These are phyloP conservation scores for Raffaelea ambrosiae DNA, from an alignment of 2,329 filamentous ascomycete species.

Conservation along the genomic window DNA sequence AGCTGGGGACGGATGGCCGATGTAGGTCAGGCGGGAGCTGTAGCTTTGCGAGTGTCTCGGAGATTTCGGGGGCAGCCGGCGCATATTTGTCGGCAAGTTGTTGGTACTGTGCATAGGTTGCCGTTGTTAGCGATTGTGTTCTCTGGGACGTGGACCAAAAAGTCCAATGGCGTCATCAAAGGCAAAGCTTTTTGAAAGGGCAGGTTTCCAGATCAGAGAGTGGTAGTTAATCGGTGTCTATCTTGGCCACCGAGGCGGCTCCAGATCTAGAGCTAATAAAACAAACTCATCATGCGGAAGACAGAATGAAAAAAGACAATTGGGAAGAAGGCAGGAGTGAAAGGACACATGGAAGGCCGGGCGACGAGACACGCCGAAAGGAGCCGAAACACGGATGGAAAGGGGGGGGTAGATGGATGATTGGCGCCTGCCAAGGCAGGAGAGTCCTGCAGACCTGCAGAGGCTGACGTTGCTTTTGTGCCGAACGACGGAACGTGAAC, in stretches of 20 bases:
- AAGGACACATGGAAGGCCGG: not conserved
- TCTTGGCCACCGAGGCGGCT: constrained; percentile 55
- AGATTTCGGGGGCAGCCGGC: constrained; percentile 55
- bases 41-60: constrained; percentile 56
- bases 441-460: too few species aligned
- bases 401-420: too few species aligned
- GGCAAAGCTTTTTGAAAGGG: constrained; percentile 5
- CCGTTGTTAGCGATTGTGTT: constrained; percentile 10
- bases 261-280: constrained; percentile 82
- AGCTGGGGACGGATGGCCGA: constrained; percentile 37
- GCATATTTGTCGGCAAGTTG: constrained; percentile 61
- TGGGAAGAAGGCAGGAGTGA: too few species aligned
- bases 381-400: not conserved
- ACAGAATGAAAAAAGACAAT: not conserved
- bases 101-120: constrained; percentile 42
- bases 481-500: too few species aligned
- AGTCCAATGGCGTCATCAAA: constrained; percentile 9
- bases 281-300: constrained; percentile 32
- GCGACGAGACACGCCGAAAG: too few species aligned
- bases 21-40: constrained; percentile 50
- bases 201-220: constrained; percentile 27
- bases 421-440: too few species aligned
- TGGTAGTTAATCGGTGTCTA: constrained; percentile 46
- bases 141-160: constrained; percentile 2
- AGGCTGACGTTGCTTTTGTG: too few species aligned